phyloP scores from a whole-genome alignment of 2,329 filamentous ascomycete genomes.

The Lasiodiplodia citricola region DNA sequence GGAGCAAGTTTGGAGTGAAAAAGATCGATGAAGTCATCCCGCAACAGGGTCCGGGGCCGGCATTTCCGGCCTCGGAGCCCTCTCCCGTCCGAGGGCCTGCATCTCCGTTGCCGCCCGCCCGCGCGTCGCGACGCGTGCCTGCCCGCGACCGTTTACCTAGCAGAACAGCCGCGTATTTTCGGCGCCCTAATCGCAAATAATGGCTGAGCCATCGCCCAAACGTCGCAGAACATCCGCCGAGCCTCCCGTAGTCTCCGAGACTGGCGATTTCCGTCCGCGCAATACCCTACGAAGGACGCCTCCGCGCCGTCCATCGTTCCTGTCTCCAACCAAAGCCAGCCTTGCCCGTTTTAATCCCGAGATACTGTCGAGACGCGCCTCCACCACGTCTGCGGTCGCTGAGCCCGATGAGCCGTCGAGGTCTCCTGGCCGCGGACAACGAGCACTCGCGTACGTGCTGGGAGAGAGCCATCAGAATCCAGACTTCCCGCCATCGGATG shows the following conservation, averaged over 20 bases:
- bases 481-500: background rate
- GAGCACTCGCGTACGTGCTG: conserved; percentile 33
- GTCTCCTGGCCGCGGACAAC: conserved; percentile 31
- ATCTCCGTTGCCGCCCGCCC: background rate
- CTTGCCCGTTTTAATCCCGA: conserved; percentile 46
- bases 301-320: conserved; percentile 43
- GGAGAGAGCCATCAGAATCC: conserved; percentile 28
- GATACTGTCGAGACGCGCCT: conserved; percentile 28
- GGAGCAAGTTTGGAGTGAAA: conserved; percentile 8
- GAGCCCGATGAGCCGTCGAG: conserved; percentile 30
- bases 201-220: conserved; percentile 35
- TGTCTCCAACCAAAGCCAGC: conserved; percentile 48
- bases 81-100: conserved; percentile 1
- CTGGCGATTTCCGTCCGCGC: conserved; percentile 24
- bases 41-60: background rate
- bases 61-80: conserved; percentile 2
- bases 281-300: conserved; percentile 35
- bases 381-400: conserved; percentile 27
- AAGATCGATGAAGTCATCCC: conserved; percentile 26
- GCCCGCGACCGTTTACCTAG: background rate
- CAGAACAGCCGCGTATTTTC: background rate
- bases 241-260: conserved; percentile 3
- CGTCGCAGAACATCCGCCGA: conserved; percentile 38
- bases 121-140: conserved; percentile 14
- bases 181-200: background rate